phyloP scores from a whole-genome alignment of 768 basidiomycete genomes.

The Hygrophorus russula region DNA sequence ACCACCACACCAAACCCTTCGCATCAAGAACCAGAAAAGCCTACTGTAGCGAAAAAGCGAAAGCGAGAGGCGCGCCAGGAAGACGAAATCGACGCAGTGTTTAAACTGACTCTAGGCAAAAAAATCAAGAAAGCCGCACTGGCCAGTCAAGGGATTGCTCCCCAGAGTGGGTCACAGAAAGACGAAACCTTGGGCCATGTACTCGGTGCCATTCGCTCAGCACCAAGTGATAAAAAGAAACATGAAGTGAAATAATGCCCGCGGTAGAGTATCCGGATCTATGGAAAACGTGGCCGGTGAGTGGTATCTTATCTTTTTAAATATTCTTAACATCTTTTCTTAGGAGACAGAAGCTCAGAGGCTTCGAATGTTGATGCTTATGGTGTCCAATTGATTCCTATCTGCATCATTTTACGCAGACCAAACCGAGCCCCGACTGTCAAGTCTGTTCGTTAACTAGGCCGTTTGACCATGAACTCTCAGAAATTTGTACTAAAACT shows the following conservation, averaged over 20 bases:
- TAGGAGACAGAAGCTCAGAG: too few species aligned
- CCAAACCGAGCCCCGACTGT: too few species aligned
- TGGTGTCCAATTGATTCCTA: too few species aligned
- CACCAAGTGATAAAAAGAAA: background rate
- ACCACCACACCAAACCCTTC: background rate
- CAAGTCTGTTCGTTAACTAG: too few species aligned
- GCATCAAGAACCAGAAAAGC: slow-evolving; percentile 9
- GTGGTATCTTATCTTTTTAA: too few species aligned
- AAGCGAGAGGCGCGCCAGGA: slow-evolving; percentile 34
- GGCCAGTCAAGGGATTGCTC: background rate
- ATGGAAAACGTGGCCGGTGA: too few species aligned
- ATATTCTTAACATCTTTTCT: too few species aligned
- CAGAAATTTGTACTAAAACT: too few species aligned
- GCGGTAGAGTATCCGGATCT: too few species aligned
- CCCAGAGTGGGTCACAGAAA: background rate
- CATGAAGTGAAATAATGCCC: too few species aligned
- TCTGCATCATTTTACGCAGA: too few species aligned
- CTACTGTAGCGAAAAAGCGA: slow-evolving; percentile 21
- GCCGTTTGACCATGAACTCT: too few species aligned
- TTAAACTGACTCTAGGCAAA: slow-evolving; percentile 45
- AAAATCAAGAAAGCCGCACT: slow-evolving; percentile 48
- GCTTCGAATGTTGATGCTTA: background rate
- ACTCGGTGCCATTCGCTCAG: background rate
- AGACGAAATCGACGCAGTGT: slow-evolving; percentile 72
- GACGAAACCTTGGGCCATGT: background rate